Base-by-base conservation (phyloP, 208 protist species). In the Kentomonas sorsogonicus region DNA sequence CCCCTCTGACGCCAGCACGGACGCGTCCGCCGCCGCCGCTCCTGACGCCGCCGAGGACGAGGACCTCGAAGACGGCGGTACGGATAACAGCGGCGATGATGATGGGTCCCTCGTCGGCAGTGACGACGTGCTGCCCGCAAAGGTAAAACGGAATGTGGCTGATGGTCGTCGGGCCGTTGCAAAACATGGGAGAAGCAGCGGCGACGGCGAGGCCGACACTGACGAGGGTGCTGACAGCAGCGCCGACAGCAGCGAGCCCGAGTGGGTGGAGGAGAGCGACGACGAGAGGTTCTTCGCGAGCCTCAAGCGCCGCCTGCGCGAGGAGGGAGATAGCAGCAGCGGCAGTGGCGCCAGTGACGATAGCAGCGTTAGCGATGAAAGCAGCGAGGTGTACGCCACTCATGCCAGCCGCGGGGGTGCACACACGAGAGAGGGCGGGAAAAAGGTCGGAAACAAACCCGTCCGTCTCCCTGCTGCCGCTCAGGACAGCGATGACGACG, bases 201-300 rank as follows among this genome's bases (percentile, higher is more conserved):
- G 16, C 22, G 34, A 16, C 25, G 61, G 60, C 18, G 53, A 38
- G 22, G 45, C 53, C 0, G 47, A 52, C 9, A 31, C 26, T 15
- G 54, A 66, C 16, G 41, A 60, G 1, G 44, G 38, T 13, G 47
- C 50, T 7, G 11, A 29, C 34, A 63, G 45, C 30, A 68, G 63
- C 11, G 53, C 22, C 10, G 67, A 40, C 40, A 85, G 82, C 52
- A 84, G 78, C 45, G 79, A 86, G 47, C 75, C 77, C 13, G 83
- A 75, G 27, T 71, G 60, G 70, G 55, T 75, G 22, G 59, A 53
- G 2, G 77, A 89, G 45, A 83, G 65, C 61, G 72, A 73, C 43
- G 76, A 80, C 29, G 64, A 77, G 7, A 59, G 53, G 57, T 52
- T 55, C 44, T 43, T 55, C 39, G 16, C 18, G 10, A 33, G 27